phyloP scores from a whole-genome alignment of 164 flowering plant genomes.

The Vitis riparia region DNA sequence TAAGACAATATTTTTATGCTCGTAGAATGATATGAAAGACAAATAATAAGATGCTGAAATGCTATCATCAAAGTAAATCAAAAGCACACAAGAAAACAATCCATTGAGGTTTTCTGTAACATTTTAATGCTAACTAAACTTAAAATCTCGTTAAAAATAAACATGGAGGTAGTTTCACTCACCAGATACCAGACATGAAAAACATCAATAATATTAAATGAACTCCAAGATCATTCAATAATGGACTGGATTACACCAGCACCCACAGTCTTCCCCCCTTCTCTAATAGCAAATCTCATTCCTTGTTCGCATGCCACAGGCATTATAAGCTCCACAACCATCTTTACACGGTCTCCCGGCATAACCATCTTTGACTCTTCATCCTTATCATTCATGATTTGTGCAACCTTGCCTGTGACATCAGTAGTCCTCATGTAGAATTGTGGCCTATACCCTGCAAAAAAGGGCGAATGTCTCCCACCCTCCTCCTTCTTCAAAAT shows the following conservation, averaged over 20 bases:
- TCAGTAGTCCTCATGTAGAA: slow-evolving; percentile 78
- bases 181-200: no score
- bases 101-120: no score
- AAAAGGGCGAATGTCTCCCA: slow-evolving; percentile 68
- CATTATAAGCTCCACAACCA: slow-evolving; percentile 60
- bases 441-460: slow-evolving; percentile 63
- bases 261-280: slow-evolving; percentile 77
- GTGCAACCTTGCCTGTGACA: slow-evolving; percentile 54
- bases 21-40: no score
- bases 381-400: slow-evolving; percentile 62
- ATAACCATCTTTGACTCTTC: slow-evolving; percentile 84
- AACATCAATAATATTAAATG: no score
- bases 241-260: slow-evolving; percentile 65
- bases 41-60: no score
- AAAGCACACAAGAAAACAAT: no score
- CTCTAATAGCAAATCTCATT: slow-evolving; percentile 72
- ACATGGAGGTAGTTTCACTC: no score
- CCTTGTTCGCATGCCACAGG: slow-evolving; percentile 71
- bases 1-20: no score
- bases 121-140: no score
- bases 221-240: slow-evolving; percentile 35
- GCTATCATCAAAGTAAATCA: no score
- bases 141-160: no score
- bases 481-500: slow-evolving; percentile 82
- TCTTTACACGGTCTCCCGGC: slow-evolving; percentile 77